Conservation (phyloP, 768 basidiomycete genomes). For the Suillus brevipes region DNA sequence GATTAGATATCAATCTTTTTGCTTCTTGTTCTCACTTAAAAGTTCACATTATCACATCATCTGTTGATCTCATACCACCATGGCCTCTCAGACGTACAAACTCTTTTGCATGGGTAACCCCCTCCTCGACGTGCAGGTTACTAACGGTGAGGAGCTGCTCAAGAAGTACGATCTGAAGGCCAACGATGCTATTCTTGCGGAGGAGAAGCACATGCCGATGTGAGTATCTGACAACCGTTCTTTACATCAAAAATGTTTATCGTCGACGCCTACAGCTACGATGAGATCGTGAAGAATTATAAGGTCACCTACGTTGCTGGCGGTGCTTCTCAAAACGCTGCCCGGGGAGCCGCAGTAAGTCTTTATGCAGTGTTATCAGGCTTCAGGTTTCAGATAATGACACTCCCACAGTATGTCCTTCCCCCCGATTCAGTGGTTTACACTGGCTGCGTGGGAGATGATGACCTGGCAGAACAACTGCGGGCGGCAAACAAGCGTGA, state of each 20-base stretch:
- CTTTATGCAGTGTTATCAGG: not conserved
- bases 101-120: conserved; percentile 96
- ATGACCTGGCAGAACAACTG: conserved; percentile 88
- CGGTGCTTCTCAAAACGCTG: conserved; percentile 95
- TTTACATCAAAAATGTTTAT: not conserved
- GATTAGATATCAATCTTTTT: not conserved
- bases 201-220: conserved; percentile 86
- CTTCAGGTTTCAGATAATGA: conserved; percentile 9
- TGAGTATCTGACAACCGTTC: conserved; percentile 36
- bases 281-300: conserved; percentile 76
- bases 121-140: conserved; percentile 94
- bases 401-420: conserved; percentile 72
- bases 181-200: conserved; percentile 95
- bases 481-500: conserved; percentile 89
- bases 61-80: conserved; percentile 19
- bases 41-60: conserved; percentile 8
- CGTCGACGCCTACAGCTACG: conserved; percentile 60
- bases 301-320: conserved; percentile 91
- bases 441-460: conserved; percentile 92
- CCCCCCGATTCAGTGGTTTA: conserved; percentile 89
- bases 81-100: conserved; percentile 52
- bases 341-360: conserved; percentile 92
- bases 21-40: conserved; percentile 8
- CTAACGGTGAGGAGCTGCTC: conserved; percentile 78
- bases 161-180: conserved; percentile 89